Base-by-base conservation (phyloP, 768 basidiomycete genomes). In the Rhodotorula sphaerocarpa region DNA sequence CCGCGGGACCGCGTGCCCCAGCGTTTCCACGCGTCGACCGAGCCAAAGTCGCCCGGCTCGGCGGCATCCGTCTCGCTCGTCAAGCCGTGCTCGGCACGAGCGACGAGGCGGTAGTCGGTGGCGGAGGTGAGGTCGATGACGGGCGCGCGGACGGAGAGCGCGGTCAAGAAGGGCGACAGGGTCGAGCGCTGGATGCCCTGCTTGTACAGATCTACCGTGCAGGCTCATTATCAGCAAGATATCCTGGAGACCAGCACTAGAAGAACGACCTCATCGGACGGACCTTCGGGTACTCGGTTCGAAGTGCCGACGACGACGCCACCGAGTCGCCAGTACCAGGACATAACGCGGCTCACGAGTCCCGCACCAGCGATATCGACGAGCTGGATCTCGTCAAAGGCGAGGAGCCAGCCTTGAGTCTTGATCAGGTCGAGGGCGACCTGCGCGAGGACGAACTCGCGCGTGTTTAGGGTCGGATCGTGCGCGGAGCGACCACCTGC, bases 311-410 rank as follows among this genome's bases (percentile, higher is more conserved):
- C 70, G 14, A 84, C 76, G 11, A 84, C 80, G 3, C 82, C 82
- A 23, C 82, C 83, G 72, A 85, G 77, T 9, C 82, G 77, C 83
- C 82, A 83, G 70, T 80, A 84, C 81, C 81, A 84, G 18, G 80
- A 79, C 21, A 83, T 72, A 9, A 84, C 81, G 14, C 80, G 79
- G 11, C 78, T 78, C 7, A 80, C 74, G 2, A 81, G 74, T 11
- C 77, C 77, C 2, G 83, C 82, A 36, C 81, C 82, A 0, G 82
- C 82, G 2, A 83, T 80, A 70, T 83, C 82, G 10, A 83, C 78
- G 9, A 83, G 77, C 70, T 83, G 83, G 4, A 84, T 74, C 73
- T 84, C 81, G 65, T 84, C 82, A 72, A 84, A 82, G 27, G 80
- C 79, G 33, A 82, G 76, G 10, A 81, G 74, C 78, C 80, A 81